These are phyloP conservation scores for Adansonia digitata DNA, from an alignment of 345 rosid species.

Conservation along the genomic window DNA sequence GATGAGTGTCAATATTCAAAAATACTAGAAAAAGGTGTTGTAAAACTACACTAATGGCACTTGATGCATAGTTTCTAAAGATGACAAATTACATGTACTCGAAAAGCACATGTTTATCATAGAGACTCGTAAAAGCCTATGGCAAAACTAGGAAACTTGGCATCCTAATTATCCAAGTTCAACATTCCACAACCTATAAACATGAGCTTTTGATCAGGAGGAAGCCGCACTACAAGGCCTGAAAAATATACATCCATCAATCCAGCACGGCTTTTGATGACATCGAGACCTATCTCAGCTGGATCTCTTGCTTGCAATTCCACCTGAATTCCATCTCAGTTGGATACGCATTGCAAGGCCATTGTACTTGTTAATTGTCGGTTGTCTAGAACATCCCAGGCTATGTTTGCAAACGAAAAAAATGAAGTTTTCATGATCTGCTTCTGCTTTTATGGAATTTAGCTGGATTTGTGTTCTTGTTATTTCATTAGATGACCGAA, in stretches of 20 bases:
- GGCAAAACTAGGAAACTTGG: slow-evolving; percentile 25
- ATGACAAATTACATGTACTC: slow-evolving; percentile 21
- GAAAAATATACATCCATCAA: slow-evolving; percentile 19
- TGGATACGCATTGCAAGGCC: too few relatives aligned
- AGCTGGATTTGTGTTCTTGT: too few relatives aligned
- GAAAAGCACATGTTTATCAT: slow-evolving; percentile 19
- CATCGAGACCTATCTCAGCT: slow-evolving; percentile 54
- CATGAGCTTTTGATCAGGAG: slow-evolving; percentile 19
- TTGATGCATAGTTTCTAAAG: too few relatives aligned
- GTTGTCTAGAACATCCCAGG: too few relatives aligned
- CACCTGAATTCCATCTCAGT: slow-evolving; percentile 44
- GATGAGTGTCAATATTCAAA: too few relatives aligned
- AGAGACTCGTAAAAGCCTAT: slow-evolving; percentile 14
- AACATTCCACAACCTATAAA: slow-evolving; percentile 33
- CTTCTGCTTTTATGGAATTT: too few relatives aligned
- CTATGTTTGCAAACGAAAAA: too few relatives aligned
- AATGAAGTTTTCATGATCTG: too few relatives aligned
- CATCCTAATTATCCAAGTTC: slow-evolving; percentile 24
- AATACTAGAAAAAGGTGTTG: too few relatives aligned
- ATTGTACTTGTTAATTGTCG: too few relatives aligned
- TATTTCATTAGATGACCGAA: too few relatives aligned
- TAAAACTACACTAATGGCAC: too few relatives aligned
- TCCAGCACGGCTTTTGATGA: slow-evolving; percentile 47
- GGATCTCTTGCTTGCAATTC: slow-evolving; percentile 61
- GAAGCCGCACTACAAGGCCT: background rate